Conservation (phyloP, 2,329 filamentous ascomycete species). For the Ophiocordyceps camponoti-saundersi region DNA sequence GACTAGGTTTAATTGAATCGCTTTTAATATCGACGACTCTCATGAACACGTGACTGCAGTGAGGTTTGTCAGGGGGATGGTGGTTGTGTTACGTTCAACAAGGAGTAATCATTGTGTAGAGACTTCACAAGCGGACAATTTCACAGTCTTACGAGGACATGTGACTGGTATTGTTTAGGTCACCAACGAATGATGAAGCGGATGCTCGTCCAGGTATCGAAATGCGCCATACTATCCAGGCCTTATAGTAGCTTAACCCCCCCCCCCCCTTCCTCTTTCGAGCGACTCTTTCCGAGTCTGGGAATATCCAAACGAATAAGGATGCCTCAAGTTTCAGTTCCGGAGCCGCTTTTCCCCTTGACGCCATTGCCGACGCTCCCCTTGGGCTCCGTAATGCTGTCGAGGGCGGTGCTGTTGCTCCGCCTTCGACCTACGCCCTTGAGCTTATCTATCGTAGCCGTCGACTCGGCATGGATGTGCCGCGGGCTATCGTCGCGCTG, state of each 20-base stretch:
- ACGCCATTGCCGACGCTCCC: background rate
- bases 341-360: background rate
- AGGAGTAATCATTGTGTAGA: too few relatives aligned
- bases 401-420: slow-evolving; percentile 1
- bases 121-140: too few relatives aligned
- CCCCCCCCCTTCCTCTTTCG: background rate
- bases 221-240: background rate
- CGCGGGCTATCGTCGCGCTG: background rate
- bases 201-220: background rate
- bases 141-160: too few relatives aligned
- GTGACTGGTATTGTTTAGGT: too few relatives aligned
- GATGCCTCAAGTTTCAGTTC: too few relatives aligned
- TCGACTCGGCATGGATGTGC: background rate
- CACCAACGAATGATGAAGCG: background rate
- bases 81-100: too few relatives aligned
- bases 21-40: too few relatives aligned
- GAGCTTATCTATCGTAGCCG: slow-evolving; percentile 10
- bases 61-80: too few relatives aligned
- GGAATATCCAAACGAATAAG: too few relatives aligned
- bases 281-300: too few relatives aligned
- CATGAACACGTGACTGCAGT: too few relatives aligned
- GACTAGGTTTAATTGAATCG: background rate
- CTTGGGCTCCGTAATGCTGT: slow-evolving; percentile 1
- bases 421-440: slow-evolving; percentile 10
- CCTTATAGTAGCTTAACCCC: background rate